Evolutionary conservation across 257 asterid genomes (phyloP).

Genomic region (Penstemon eatonii): DNA sequence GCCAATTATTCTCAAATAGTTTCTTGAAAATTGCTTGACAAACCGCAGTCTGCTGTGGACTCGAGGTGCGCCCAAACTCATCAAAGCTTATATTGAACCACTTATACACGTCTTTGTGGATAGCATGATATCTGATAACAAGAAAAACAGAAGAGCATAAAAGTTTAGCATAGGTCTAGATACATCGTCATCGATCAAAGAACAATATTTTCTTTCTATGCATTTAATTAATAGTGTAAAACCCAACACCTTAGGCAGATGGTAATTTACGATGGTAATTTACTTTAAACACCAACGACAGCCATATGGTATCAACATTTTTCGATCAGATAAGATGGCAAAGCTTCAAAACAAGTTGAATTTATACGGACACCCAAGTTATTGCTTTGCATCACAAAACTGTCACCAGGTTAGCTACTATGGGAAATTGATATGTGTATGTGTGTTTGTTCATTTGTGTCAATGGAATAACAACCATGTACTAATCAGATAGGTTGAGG

Average conservation of each 20-base stretch:
- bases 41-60: constrained; percentile 81
- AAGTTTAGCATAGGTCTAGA: not conserved
- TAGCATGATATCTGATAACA: constrained; percentile 66
- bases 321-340: not conserved
- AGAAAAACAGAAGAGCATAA: not conserved
- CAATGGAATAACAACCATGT: not conserved
- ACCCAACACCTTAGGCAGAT: not conserved
- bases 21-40: constrained; percentile 85
- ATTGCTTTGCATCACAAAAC: not conserved
- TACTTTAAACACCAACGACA: constrained; percentile 1
- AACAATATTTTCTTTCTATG: not conserved
- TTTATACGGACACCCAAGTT: not conserved
- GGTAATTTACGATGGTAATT: constrained; percentile 4
- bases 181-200: constrained; percentile 1
- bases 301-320: constrained; percentile 4
- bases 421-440: constrained; percentile 8
- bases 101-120: constrained; percentile 73
- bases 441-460: not conserved
- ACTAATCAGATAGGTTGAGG: not conserved
- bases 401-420: not conserved
- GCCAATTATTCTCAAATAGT: constrained; percentile 69
- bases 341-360: not conserved
- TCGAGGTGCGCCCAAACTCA: constrained; percentile 92
- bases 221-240: not conserved
- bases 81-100: constrained; percentile 90